Evolutionary conservation across 768 basidiomycete genomes (phyloP).

Genomic region (Tephrocybe rancida): DNA sequence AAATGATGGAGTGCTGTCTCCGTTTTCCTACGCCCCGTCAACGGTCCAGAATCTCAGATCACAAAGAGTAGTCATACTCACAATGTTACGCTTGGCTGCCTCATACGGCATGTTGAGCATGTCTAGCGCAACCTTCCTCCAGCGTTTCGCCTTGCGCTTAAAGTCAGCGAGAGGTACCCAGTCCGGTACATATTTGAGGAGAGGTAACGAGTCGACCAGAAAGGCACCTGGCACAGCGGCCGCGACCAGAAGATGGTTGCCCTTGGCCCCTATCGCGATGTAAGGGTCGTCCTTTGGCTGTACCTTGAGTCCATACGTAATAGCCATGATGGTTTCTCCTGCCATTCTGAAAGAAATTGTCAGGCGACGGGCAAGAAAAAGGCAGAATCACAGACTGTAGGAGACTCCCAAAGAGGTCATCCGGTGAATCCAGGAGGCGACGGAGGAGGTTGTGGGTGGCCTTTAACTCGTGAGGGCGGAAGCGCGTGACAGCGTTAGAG

Average conservation of each 20-base stretch:
- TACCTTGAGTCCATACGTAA: slow-evolving; percentile 36
- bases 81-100: too few species aligned
- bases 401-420: too few species aligned
- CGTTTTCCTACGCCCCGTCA: too few species aligned
- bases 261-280: slow-evolving; percentile 30
- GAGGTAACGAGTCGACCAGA: slow-evolving; percentile 28
- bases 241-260: slow-evolving; percentile 27
- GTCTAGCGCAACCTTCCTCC: too few species aligned
- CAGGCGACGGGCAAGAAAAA: neutral
- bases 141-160: too few species aligned
- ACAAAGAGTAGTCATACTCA: too few species aligned
- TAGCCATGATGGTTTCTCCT: slow-evolving; percentile 29
- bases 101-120: too few species aligned
- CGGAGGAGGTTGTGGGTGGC: slow-evolving; percentile 23
- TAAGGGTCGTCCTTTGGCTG: slow-evolving; percentile 34
- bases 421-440: slow-evolving; percentile 19
- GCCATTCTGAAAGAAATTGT: slow-evolving; percentile 4
- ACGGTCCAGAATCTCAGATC: too few species aligned
- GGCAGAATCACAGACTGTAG: too few species aligned
- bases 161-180: slow-evolving; percentile 19
- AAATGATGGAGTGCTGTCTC: too few species aligned
- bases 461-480: slow-evolving; percentile 25
- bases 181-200: too few species aligned
- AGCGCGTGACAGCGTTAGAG: slow-evolving; percentile 23
- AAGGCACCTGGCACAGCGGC: slow-evolving; percentile 29